Conservation (phyloP, 768 basidiomycete species). For the Leccinum uliginosum region DNA sequence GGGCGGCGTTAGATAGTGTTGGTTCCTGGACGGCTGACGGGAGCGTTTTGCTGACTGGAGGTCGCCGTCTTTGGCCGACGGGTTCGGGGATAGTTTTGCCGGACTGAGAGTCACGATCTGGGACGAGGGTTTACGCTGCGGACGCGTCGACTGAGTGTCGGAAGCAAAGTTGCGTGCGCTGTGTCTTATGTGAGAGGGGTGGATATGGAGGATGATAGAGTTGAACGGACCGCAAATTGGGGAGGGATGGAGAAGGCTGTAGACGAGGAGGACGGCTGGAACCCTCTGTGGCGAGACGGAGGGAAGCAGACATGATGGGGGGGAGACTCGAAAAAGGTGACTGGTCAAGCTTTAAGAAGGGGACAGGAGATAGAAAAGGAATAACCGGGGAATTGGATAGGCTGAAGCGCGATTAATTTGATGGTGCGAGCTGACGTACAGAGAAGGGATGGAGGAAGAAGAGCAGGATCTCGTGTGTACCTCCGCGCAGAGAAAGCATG, state of each 20-base stretch:
- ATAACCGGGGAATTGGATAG: conserved; percentile 28
- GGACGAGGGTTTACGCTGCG: conserved; percentile 18
- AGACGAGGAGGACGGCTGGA: conserved; percentile 43
- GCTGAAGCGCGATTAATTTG: conserved; percentile 32
- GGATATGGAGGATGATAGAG: background rate
- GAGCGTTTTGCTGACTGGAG: conserved; percentile 13
- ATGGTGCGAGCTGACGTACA: conserved; percentile 32
- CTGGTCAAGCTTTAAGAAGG: conserved; percentile 28
- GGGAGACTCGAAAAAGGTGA: conserved; percentile 27
- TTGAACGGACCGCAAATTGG: conserved; percentile 56
- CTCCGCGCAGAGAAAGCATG: conserved; percentile 19
- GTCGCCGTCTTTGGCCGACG: conserved; percentile 17
- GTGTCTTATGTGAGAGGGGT: conserved; percentile 12
- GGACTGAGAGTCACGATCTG: conserved; percentile 16
- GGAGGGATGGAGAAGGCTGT: conserved; percentile 65
- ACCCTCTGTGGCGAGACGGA: conserved; percentile 20
- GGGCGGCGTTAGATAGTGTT: conserved; percentile 57
- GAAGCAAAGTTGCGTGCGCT: conserved; percentile 24
- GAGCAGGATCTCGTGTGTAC: conserved; percentile 20
- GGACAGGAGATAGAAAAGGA: conserved; percentile 34
- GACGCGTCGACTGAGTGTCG: conserved; percentile 29
- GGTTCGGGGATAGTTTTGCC: conserved; percentile 8
- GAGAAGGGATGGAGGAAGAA: conserved; percentile 28
- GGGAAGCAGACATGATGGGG: conserved; percentile 27
- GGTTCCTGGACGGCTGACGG: conserved; percentile 24